A percentile compares a stretch with the other conserved stretches of the same genome.
Conservation (phyloP, 2,329 filamentous ascomycete species). For the Xylaria sp. region DNA sequence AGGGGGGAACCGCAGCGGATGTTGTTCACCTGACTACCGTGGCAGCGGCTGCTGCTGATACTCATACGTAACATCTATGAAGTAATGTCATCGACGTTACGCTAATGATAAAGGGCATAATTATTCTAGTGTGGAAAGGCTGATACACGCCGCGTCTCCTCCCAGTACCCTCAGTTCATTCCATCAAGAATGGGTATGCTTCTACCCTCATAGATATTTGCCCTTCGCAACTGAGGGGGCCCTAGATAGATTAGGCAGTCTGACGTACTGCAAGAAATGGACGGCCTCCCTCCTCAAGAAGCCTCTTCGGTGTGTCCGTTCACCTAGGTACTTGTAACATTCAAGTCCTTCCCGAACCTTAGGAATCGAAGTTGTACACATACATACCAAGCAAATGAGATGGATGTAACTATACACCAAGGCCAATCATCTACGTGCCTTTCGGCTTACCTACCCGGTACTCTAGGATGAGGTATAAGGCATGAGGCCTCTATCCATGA, state of each 20-base stretch:
- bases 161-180: too few species aligned
- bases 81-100: too few species aligned
- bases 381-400: slow-evolving; percentile 5
- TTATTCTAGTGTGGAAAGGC: too few species aligned
- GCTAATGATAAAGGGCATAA: too few species aligned
- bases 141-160: too few species aligned
- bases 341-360: neutral
- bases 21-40: neutral
- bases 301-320: too few species aligned
- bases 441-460: too few species aligned
- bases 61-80: neutral
- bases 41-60: too few species aligned
- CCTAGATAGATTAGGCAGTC: neutral
- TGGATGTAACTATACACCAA: slow-evolving; percentile 16
- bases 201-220: neutral
- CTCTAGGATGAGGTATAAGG: too few species aligned
- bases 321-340: neutral
- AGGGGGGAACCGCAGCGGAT: neutral
- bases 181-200: neutral
- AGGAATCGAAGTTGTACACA: slow-evolving; percentile 4
- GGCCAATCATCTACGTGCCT: slow-evolving; percentile 14
- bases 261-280: neutral
- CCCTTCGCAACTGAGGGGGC: neutral
- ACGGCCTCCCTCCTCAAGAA: neutral
- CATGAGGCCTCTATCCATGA: slow-evolving; percentile 8